phyloP scores from a whole-genome alignment of 176 grass and related monocot genomes.

The Paspalum notatum region DNA sequence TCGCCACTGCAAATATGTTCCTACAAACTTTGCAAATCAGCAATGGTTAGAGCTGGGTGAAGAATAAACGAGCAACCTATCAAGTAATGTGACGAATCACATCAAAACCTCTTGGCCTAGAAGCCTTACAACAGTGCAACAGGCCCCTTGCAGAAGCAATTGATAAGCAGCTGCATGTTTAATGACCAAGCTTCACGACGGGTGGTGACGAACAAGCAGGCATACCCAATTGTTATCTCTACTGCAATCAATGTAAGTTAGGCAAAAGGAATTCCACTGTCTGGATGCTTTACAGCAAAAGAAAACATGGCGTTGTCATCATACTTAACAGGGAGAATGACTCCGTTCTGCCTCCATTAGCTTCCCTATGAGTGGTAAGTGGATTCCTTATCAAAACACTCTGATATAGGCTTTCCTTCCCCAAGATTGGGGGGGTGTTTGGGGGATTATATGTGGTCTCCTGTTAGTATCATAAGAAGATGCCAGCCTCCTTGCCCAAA shows the following conservation, averaged over 20 bases:
- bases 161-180: not conserved
- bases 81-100: not conserved
- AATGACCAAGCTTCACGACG: not conserved
- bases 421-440: not conserved
- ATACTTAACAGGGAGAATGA: not conserved
- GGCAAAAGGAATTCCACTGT: not conserved
- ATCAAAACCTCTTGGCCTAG: not conserved
- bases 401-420: not conserved
- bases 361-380: not conserved
- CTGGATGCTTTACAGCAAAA: slow-evolving; percentile 8
- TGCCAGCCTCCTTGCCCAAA: slow-evolving; percentile 74
- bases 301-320: not conserved
- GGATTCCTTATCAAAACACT: not conserved
- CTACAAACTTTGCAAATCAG: not conserved
- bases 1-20: slow-evolving; percentile 21
- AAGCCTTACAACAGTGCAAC: slow-evolving; percentile 12
- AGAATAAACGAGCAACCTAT: slow-evolving; percentile 1
- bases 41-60: not conserved
- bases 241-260: slow-evolving; percentile 1
- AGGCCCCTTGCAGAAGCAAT: not conserved
- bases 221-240: not conserved
- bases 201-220: too few species aligned
- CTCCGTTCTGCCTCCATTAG: not conserved
- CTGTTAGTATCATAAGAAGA: slow-evolving; percentile 55
- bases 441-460: slow-evolving; percentile 33